Percentiles rank a stretch among this genome's conserved stretches.
Conservation (phyloP, 1,139 yeast genomes). For the Candida sojae region DNA sequence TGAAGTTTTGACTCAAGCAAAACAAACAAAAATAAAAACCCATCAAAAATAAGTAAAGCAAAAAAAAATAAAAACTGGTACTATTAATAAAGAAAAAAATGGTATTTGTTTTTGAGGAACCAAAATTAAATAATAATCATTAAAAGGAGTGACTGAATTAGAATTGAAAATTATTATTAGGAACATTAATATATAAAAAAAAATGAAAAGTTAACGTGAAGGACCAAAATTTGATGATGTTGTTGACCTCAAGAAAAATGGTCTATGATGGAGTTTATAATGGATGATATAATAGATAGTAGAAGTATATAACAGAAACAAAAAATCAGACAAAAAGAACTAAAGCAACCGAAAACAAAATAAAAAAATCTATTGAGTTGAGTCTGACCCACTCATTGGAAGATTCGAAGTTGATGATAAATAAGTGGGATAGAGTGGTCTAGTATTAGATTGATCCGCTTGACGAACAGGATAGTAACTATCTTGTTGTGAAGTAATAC, state of each 20-base stretch:
- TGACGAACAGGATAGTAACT: constrained; percentile 3
- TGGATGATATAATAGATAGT: not conserved
- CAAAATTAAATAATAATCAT: constrained; percentile 7
- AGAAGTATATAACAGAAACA: not conserved
- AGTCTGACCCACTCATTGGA: constrained; percentile 1
- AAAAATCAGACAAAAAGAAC: not conserved
- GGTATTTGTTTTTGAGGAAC: not conserved
- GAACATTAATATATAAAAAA: not conserved
- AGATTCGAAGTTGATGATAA: constrained; percentile 7
- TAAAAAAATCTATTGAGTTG: constrained; percentile 1
- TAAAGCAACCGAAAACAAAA: not conserved
- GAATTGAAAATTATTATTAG: constrained; percentile 5
- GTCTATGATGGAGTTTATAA: constrained; percentile 3
- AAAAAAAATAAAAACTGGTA: constrained; percentile 1
- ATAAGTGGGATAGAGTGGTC: constrained; percentile 4
- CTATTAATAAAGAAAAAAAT: not conserved
- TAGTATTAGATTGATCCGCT: constrained; percentile 1
- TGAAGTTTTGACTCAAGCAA: constrained; percentile 6
- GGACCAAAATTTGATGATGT: too few relatives aligned
- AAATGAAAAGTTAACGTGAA: too few relatives aligned
- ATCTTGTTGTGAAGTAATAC: not conserved
- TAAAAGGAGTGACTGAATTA: constrained; percentile 6
- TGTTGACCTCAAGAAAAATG: not conserved
- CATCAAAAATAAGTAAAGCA: constrained; percentile 1
- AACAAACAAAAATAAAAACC: constrained; percentile 6